These are phyloP conservation scores for Populus deltoides DNA, from an alignment of 345 rosid species.

Conservation along the genomic window DNA sequence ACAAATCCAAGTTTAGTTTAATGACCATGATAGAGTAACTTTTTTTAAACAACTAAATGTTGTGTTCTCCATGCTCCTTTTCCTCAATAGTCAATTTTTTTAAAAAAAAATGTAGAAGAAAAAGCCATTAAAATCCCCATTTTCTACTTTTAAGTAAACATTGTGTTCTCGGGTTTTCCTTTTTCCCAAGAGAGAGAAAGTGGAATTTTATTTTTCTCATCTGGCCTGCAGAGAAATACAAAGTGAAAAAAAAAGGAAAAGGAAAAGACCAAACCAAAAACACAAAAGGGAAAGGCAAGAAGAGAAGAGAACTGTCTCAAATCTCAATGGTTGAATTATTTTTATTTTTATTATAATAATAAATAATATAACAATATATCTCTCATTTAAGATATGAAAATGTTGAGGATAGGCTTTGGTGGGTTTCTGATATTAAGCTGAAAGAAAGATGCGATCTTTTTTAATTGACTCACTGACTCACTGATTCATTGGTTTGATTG, in stretches of 20 bases:
- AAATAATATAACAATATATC: not conserved
- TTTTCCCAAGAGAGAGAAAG: not conserved
- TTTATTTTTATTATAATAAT: not conserved
- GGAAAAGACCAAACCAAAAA: not conserved
- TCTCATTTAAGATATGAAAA: slow-evolving; percentile 2
- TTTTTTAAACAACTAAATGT: not conserved
- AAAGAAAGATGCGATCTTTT: slow-evolving; percentile 23
- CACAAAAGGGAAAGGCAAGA: not conserved
- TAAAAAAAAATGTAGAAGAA: not conserved
- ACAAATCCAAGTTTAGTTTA: no score
- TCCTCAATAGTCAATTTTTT: slow-evolving; percentile 33
- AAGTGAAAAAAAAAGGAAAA: not conserved
- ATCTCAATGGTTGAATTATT: not conserved
- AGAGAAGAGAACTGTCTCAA: not conserved
- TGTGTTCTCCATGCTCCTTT: slow-evolving; percentile 2
- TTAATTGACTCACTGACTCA: not conserved
- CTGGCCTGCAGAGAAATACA: not conserved
- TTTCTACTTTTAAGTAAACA: no score
- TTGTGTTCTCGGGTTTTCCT: not conserved
- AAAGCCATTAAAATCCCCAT: not conserved
- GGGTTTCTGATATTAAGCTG: slow-evolving; percentile 7
- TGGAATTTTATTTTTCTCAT: not conserved
- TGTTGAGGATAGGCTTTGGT: slow-evolving; percentile 5
- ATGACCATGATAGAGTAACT: no score
- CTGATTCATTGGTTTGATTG: not conserved